phyloP scores from a whole-genome alignment of 202 grass and related monocot species.

The Musa balbisiana region DNA sequence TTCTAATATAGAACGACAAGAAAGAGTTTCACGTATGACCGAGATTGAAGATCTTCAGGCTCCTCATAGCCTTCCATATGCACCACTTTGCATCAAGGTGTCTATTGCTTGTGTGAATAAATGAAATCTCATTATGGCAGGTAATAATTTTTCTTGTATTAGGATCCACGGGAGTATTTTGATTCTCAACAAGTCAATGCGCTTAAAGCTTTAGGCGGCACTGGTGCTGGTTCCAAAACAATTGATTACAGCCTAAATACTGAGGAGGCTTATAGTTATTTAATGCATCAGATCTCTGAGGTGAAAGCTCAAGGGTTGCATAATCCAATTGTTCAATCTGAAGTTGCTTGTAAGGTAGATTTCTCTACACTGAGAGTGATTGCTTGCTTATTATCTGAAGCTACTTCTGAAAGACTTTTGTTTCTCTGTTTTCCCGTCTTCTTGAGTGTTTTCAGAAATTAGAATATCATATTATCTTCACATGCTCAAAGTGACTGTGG shows the following conservation, averaged over 20 bases:
- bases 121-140: not conserved
- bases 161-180: constrained; percentile 97
- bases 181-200: constrained; percentile 97
- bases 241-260: constrained; percentile 43
- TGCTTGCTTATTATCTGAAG: not conserved
- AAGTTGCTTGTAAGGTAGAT: constrained; percentile 69
- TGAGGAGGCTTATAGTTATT: constrained; percentile 57
- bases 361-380: not conserved
- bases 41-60: constrained; percentile 88
- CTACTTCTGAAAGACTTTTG: not conserved
- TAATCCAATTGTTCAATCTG: constrained; percentile 54
- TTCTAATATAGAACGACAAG: constrained; percentile 37
- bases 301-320: constrained; percentile 50
- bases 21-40: constrained; percentile 77
- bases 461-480: not conserved
- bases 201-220: constrained; percentile 60
- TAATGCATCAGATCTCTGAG: constrained; percentile 65
- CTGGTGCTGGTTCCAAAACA: constrained; percentile 44
- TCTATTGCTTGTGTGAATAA: not conserved
- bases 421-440: not conserved
- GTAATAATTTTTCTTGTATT: constrained; percentile 27
- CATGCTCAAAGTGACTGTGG: not conserved
- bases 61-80: constrained; percentile 41
- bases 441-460: not conserved
- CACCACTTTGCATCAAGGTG: constrained; percentile 90